Conservation (phyloP, 768 basidiomycete species). For the Paxillus ammoniavirescens region DNA sequence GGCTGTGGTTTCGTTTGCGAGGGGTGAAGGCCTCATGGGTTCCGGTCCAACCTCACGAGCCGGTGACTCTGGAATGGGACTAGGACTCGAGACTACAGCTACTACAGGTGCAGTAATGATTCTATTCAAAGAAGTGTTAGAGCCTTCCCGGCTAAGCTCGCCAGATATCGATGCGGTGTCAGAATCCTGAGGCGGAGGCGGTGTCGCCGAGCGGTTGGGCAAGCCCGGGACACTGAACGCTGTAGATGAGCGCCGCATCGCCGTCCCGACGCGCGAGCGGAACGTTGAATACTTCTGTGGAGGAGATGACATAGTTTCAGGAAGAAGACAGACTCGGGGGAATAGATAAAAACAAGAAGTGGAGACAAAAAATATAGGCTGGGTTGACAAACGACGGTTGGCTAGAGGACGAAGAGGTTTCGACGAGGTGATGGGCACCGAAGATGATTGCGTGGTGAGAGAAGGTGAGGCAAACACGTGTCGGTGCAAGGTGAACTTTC, state of each 20-base stretch:
- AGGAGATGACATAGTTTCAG: slow-evolving; percentile 26
- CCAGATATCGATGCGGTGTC: slow-evolving; percentile 21
- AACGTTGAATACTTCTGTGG: slow-evolving; percentile 41
- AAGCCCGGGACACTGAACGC: slow-evolving; percentile 42
- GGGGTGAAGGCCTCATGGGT: slow-evolving; percentile 42
- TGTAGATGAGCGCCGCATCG: slow-evolving; percentile 62
- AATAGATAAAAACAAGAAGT: slow-evolving; percentile 10
- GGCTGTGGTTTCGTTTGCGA: slow-evolving; percentile 30
- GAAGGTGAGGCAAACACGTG: slow-evolving; percentile 32
- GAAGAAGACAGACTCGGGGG: slow-evolving; percentile 3
- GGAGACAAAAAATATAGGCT: slow-evolving; percentile 2
- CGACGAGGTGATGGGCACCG: slow-evolving; percentile 36
- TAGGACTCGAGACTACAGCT: slow-evolving; percentile 36
- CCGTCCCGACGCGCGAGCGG: slow-evolving; percentile 60
- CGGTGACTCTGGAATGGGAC: slow-evolving; percentile 72
- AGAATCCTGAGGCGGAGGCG: slow-evolving; percentile 26
- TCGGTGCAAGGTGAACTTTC: no score
- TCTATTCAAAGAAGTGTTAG: slow-evolving; percentile 29
- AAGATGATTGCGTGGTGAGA: slow-evolving; percentile 35
- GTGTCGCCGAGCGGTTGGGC: slow-evolving; percentile 29
- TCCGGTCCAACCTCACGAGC: slow-evolving; percentile 46
- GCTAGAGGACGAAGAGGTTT: slow-evolving; percentile 23
- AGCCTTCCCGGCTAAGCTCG: slow-evolving; percentile 28
- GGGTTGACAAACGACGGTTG: slow-evolving; percentile 9
- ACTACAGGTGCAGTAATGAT: slow-evolving; percentile 30